These are phyloP conservation scores for Seminavis robusta DNA, from an alignment of 108 stramenopile genomes.

Conservation along the genomic window DNA sequence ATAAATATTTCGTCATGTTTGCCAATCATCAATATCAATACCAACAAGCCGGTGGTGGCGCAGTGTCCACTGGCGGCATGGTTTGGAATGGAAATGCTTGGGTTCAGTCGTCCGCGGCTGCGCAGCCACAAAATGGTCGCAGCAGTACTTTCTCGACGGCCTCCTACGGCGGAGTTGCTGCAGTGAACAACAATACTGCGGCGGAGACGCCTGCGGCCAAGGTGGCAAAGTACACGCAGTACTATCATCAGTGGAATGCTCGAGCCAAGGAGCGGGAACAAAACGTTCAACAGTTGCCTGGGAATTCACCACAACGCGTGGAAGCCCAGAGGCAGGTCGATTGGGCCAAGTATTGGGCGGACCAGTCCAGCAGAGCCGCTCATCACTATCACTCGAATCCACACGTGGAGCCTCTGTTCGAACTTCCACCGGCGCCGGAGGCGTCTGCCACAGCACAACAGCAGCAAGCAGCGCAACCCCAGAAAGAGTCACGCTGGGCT, in stretches of 20 bases:
- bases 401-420: constrained; percentile 33
- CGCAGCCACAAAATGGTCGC: too few species aligned
- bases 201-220: too few species aligned
- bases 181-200: too few species aligned
- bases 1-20: too few species aligned
- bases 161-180: too few species aligned
- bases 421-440: constrained; percentile 43
- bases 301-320: constrained; percentile 15
- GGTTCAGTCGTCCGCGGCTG: too few species aligned
- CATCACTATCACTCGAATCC: constrained; percentile 59
- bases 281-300: background rate
- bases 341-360: constrained; percentile 65
- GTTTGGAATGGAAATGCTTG: too few species aligned
- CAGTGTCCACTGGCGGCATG: too few species aligned
- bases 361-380: constrained; percentile 52
- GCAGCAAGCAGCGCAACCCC: constrained; percentile 9
- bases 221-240: constrained; percentile 49
- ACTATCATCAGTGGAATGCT: constrained; percentile 61
- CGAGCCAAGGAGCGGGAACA: constrained; percentile 5
- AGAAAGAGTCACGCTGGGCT: background rate
- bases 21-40: too few species aligned
- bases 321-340: constrained; percentile 27
- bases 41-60: too few species aligned
- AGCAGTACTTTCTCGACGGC: too few species aligned
- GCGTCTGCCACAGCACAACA: background rate